Evolutionary conservation across 805 yeast genomes (phyloP), one percentile per base, ranked within the genome.

Genomic region (Wickerhamiella occidentalis): DNA sequence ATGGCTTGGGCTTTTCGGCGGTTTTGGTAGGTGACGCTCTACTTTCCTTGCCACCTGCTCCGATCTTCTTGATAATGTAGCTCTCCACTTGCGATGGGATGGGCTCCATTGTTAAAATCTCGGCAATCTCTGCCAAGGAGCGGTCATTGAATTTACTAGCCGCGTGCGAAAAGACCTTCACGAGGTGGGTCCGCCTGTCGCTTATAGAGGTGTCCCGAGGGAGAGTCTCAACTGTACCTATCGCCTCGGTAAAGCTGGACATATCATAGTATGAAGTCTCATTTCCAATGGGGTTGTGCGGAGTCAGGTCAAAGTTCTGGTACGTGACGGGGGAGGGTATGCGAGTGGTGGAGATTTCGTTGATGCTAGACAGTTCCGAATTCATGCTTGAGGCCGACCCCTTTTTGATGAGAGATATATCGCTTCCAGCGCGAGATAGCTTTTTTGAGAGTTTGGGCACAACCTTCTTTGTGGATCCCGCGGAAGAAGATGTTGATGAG

Each of bases 111-210:
- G 56, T 52, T 28, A 58, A 51, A 29, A 55, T 47, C 6, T 55
- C 58, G 6, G 56, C 49, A 48, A 58, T 52, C 30, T 58, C 61
- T 8, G 48, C 56, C n/a, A 58, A 49, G 0, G 50, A 45, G 2
- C 56, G 60, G 42, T 58, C 61, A n/a, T 49, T 33, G 53, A 55
- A 58, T 46, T 55, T 56, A 13, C 52, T 49, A 19, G 59, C 52
- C 3, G 62, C 61, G 12, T 55, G 59, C n/a, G 49, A 41, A 46
- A 58, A 55, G 1, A 57, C 50, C 29, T 56, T 51, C 13, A 51
- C 54, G n/a, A 58, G 51, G 13, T 51, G 52, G 18, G 51, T 47
- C 41, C 49, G 49, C 12, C 54, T 45, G 35, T 51, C 54, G n/a
- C 40, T 8, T 15, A 47, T 36, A 2, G 33, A 43, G 6, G 40